These are phyloP conservation scores for Beta corolliflora DNA, from an alignment of 179 eudicot genomes.

Conservation along the genomic window DNA sequence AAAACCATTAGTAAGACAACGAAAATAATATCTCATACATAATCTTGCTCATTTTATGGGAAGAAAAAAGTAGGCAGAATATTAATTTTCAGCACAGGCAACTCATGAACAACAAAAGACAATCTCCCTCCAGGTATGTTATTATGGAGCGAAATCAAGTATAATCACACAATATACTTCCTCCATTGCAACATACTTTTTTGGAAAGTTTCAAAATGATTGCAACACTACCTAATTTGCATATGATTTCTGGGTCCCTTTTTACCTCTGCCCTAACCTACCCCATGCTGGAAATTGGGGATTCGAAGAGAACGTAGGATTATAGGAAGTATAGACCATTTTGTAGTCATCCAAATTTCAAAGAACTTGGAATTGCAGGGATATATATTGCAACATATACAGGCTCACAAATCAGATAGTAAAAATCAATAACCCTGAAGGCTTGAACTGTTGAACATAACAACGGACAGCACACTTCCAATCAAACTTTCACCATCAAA, in stretches of 20 bases:
- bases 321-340: background rate
- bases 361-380: slow-evolving; percentile 1
- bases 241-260: too few species aligned
- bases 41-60: background rate
- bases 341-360: background rate
- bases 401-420: background rate
- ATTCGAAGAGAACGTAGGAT: too few species aligned
- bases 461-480: background rate
- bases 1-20: background rate
- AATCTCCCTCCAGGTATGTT: background rate
- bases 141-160: background rate
- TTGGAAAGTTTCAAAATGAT: too few species aligned
- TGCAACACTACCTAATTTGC: too few species aligned
- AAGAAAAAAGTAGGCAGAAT: background rate
- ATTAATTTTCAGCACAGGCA: background rate
- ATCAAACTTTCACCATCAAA: too few species aligned
- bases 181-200: too few species aligned
- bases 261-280: too few species aligned
- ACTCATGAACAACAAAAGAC: background rate
- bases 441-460: background rate
- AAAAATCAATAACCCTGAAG: background rate
- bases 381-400: background rate
- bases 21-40: background rate
- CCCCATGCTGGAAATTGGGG: too few species aligned
- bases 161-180: background rate